phyloP scores from a whole-genome alignment of 1,284 basidiomycete species.

The Ceratobasidium sp. region DNA sequence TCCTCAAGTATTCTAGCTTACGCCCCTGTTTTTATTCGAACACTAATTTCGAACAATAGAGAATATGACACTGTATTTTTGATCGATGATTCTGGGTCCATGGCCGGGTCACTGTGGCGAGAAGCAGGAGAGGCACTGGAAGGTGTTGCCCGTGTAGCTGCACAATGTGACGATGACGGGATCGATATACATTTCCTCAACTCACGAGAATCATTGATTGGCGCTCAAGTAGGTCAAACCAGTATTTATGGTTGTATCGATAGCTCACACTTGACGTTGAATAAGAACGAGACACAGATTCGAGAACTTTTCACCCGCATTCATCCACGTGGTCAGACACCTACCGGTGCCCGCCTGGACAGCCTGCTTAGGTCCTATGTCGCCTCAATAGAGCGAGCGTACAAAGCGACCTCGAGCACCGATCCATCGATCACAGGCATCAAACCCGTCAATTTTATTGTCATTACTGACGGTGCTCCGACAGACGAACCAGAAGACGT shows the following conservation, averaged over 20 bases:
- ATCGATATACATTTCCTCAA: slow-evolving; percentile 65
- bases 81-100: slow-evolving; percentile 73
- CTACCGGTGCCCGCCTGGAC: slow-evolving; percentile 67
- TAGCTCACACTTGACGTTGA: not conserved
- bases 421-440: slow-evolving; percentile 32
- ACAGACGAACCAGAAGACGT: slow-evolving; percentile 56
- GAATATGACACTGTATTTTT: slow-evolving; percentile 59
- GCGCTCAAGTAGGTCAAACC: slow-evolving; percentile 12
- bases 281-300: slow-evolving; percentile 46
- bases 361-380: slow-evolving; percentile 65
- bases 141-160: slow-evolving; percentile 62
- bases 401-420: slow-evolving; percentile 50
- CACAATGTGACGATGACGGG: slow-evolving; percentile 65
- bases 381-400: slow-evolving; percentile 61
- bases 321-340: slow-evolving; percentile 64
- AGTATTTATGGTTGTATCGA: not conserved
- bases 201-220: slow-evolving; percentile 9
- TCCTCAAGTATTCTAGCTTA: slow-evolving; percentile 34
- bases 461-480: slow-evolving; percentile 72
- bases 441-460: slow-evolving; percentile 72
- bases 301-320: slow-evolving; percentile 65
- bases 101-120: slow-evolving; percentile 65
- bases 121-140: slow-evolving; percentile 65
- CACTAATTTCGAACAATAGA: not conserved
- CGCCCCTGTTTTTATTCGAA: not conserved